phyloP scores from a whole-genome alignment of 257 asterid genomes.

The Paraleonurus japonicus region DNA sequence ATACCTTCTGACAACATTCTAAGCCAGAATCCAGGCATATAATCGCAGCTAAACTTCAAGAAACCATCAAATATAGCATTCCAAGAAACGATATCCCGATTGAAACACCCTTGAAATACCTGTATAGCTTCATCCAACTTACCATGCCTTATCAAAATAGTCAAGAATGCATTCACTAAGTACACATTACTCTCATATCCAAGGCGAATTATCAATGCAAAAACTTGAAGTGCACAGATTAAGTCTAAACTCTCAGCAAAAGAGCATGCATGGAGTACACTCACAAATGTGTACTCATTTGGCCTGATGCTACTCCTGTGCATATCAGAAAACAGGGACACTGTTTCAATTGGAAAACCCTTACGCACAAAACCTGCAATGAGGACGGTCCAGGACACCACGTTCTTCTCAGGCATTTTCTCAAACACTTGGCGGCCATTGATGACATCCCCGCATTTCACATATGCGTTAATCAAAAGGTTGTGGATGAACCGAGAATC shows the following conservation, averaged over 20 bases:
- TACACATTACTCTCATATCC: slow-evolving; percentile 60
- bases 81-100: slow-evolving; percentile 67
- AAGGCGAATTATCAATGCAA: slow-evolving; percentile 46
- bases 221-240: slow-evolving; percentile 48
- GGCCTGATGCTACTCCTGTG: slow-evolving; percentile 43
- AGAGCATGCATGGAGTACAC: slow-evolving; percentile 67
- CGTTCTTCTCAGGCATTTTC: slow-evolving; percentile 64
- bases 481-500: slow-evolving; percentile 46
- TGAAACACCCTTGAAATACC: slow-evolving; percentile 41
- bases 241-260: slow-evolving; percentile 39
- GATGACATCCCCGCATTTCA: slow-evolving; percentile 46
- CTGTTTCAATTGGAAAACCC: slow-evolving; percentile 51
- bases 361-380: slow-evolving; percentile 65
- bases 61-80: slow-evolving; percentile 65
- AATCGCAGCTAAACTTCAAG: slow-evolving; percentile 37
- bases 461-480: slow-evolving; percentile 51
- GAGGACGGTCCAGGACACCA: slow-evolving; percentile 72
- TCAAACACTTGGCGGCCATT: slow-evolving; percentile 52
- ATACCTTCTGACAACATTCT: slow-evolving; percentile 58
- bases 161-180: slow-evolving; percentile 54
- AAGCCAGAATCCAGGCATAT: slow-evolving; percentile 47
- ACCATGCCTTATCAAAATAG: slow-evolving; percentile 51
- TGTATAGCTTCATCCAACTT: slow-evolving; percentile 47
- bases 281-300: slow-evolving; percentile 68
- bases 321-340: slow-evolving; percentile 51